phyloP scores from a whole-genome alignment of 2,329 filamentous ascomycete genomes.

The Lachnum nothofagi region DNA sequence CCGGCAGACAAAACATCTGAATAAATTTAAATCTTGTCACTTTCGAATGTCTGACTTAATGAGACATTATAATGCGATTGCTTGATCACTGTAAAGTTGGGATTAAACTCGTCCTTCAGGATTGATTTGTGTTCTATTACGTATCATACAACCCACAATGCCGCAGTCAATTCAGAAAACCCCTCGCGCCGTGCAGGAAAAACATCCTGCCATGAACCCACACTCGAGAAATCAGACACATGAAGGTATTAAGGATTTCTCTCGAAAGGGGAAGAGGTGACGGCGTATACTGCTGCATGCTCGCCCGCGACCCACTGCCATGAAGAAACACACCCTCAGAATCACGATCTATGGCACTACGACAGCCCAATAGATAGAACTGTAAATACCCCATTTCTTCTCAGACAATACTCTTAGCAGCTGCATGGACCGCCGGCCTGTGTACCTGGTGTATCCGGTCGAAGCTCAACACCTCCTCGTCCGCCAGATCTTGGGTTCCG shows the following conservation, averaged over 20 bases:
- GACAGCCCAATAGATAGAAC: too few species aligned
- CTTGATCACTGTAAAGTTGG: neutral
- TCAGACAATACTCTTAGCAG: slow-evolving; percentile 57
- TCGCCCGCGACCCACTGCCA: slow-evolving; percentile 16
- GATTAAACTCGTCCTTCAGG: too few species aligned
- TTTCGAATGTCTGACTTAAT: too few species aligned
- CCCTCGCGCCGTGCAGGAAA: slow-evolving; percentile 31
- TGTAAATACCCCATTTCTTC: slow-evolving; percentile 11
- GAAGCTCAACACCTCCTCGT: slow-evolving; percentile 57
- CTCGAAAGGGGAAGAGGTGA: slow-evolving; percentile 20
- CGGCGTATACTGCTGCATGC: slow-evolving; percentile 20
- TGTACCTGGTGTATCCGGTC: slow-evolving; percentile 49
- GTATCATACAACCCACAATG: slow-evolving; percentile 35
- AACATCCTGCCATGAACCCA: slow-evolving; percentile 22
- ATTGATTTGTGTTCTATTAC: slow-evolving; percentile 32
- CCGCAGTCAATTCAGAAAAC: slow-evolving; percentile 27
- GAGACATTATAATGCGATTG: too few species aligned
- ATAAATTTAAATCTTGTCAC: too few species aligned
- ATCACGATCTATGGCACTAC: slow-evolving; percentile 9
- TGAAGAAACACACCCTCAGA: slow-evolving; percentile 19
- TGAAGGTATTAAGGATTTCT: slow-evolving; percentile 33
- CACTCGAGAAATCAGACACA: slow-evolving; percentile 27
- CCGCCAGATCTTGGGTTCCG: slow-evolving; percentile 68
- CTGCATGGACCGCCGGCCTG: slow-evolving; percentile 57
- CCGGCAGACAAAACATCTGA: too few species aligned